phyloP scores from a whole-genome alignment of 257 asterid genomes.

The Penstemon newberryi region DNA sequence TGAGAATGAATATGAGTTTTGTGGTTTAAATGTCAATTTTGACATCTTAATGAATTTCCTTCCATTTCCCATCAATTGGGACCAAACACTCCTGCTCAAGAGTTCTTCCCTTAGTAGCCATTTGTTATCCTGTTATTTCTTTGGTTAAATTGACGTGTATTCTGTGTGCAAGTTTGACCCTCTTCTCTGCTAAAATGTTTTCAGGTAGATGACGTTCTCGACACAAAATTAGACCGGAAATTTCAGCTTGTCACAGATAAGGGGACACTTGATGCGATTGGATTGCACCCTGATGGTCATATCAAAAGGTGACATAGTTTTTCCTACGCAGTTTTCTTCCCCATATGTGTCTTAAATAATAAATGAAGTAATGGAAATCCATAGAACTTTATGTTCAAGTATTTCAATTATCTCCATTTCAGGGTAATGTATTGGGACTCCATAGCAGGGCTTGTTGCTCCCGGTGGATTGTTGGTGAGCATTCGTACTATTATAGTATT shows the following conservation, averaged over 20 bases:
- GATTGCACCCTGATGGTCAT: conserved; percentile 97
- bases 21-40: not conserved
- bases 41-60: not conserved
- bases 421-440: conserved; percentile 97
- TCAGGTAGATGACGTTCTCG: conserved; percentile 95
- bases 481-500: conserved; percentile 17
- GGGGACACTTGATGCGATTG: conserved; percentile 97
- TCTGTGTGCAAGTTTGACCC: conserved; percentile 5
- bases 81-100: not conserved
- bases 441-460: conserved; percentile 67
- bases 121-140: conserved; percentile 15
- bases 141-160: conserved; percentile 8
- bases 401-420: conserved; percentile 32
- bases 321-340: conserved; percentile 6
- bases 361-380: conserved; percentile 9
- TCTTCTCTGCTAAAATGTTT: conserved; percentile 29
- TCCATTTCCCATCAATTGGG: not conserved
- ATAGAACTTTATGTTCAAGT: conserved; percentile 9
- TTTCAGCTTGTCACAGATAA: conserved; percentile 89
- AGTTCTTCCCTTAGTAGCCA: not conserved
- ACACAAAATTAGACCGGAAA: conserved; percentile 73
- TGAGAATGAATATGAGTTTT: not conserved
- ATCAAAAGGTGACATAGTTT: conserved; percentile 61
- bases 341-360: not conserved
- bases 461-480: conserved; percentile 95